phyloP scores from a whole-genome alignment of 805 yeast species.

The Torulaspora quercuum region DNA sequence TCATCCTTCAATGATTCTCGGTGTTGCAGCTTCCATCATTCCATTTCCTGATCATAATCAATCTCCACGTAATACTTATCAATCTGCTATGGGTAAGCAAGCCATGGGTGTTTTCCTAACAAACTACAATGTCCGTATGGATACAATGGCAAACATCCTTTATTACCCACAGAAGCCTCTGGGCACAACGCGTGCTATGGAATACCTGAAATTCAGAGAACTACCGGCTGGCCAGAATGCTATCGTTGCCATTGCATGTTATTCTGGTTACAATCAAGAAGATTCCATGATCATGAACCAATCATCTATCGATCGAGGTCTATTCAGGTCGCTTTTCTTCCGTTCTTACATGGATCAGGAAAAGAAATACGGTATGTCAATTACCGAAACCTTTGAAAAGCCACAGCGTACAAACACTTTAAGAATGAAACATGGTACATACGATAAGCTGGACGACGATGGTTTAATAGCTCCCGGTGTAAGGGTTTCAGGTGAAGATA shows the following conservation, averaged over 20 bases:
- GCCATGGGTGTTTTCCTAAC: conserved; percentile 99
- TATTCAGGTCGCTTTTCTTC: conserved; percentile 92
- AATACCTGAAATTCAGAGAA: conserved; percentile 92
- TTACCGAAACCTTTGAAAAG: conserved; percentile 95
- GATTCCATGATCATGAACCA: conserved; percentile 99
- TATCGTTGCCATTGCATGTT: conserved; percentile 95
- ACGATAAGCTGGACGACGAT: conserved; percentile 96
- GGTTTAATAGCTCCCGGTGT: conserved; percentile 98
- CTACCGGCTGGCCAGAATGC: conserved; percentile 99
- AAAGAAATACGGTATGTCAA: conserved; percentile 96
- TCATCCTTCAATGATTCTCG: conserved; percentile 97
- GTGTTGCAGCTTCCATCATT: conserved; percentile 97
- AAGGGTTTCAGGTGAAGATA: conserved; percentile 98
- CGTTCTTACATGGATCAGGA: conserved; percentile 99
- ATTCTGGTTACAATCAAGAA: conserved; percentile 98
- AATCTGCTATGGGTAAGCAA: conserved; percentile 99
- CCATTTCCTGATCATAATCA: conserved; percentile 99
- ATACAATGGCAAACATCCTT: conserved; percentile 96
- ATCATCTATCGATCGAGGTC: conserved; percentile 92
- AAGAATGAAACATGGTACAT: conserved; percentile 95
- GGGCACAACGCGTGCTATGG: conserved; percentile 98
- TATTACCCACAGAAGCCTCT: conserved; percentile 97
- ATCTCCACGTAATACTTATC: conserved; percentile 98
- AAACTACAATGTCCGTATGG: conserved; percentile 95
- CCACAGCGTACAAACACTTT: conserved; percentile 93